These are phyloP conservation scores for Pseudogymnoascus destructans DNA, from an alignment of 2,329 filamentous ascomycete genomes.

Conservation along the genomic window DNA sequence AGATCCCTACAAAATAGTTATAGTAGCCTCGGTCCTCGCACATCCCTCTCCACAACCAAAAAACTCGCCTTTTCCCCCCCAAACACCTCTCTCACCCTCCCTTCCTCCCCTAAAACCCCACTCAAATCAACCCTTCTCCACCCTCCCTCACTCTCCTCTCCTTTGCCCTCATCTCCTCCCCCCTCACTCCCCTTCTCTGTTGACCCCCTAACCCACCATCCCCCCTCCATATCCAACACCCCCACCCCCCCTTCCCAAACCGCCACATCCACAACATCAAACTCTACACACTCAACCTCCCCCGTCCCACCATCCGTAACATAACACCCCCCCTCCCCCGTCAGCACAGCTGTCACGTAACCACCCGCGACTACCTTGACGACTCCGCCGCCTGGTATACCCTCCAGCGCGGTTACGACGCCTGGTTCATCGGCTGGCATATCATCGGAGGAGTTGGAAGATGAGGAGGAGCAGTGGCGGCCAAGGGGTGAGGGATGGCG, in stretches of 20 bases:
- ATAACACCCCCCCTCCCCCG: no score
- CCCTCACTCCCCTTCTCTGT: neutral
- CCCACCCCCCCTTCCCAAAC: neutral
- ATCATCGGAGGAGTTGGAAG: no score
- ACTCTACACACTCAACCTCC: neutral
- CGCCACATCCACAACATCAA: neutral
- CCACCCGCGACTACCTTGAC: no score
- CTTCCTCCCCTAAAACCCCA: neutral
- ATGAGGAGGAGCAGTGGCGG: no score
- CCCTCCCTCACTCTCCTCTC: neutral
- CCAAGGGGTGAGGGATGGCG: no score
- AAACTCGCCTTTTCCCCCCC: neutral
- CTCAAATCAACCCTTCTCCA: neutral
- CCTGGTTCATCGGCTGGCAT: no score
- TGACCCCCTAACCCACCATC: neutral
- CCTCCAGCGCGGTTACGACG: no score
- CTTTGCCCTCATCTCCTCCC: neutral
- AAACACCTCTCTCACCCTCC: neutral
- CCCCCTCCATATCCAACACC: neutral
- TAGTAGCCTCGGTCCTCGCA: neutral
- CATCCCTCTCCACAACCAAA: neutral
- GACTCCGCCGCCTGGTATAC: no score
- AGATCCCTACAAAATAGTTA: no score
- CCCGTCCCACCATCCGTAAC: neutral
- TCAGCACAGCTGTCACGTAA: no score